Percentiles rank a stretch among this genome's conserved stretches.
These are phyloP conservation scores for Atkinsonella texensis DNA, from an alignment of 2,329 filamentous ascomycete species.

Conservation along the genomic window DNA sequence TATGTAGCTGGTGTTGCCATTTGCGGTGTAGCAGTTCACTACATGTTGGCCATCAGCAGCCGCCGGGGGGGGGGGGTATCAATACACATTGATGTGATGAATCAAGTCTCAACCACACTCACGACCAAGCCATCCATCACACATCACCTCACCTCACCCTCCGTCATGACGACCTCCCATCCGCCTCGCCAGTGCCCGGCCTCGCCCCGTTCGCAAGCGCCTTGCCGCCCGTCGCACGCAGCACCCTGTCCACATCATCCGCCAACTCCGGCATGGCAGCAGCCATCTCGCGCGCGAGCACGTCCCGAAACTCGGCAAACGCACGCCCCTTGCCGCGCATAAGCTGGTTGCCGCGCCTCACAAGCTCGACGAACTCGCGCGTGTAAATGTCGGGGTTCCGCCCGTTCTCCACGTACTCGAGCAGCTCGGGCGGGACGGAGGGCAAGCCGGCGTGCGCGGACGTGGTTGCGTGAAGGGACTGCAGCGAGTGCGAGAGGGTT, in stretches of 20 bases:
- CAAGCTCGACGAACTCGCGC: conserved; percentile 59
- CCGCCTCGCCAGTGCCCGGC: background rate
- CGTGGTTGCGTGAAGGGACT: conserved; percentile 28
- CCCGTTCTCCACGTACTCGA: conserved; percentile 58
- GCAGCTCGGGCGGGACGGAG: conserved; percentile 47
- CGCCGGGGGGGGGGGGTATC: conserved; percentile 1
- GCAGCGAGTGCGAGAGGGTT: conserved; percentile 27
- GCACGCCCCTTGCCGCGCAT: conserved; percentile 52
- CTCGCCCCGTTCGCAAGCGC: background rate
- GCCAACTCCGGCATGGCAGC: conserved; percentile 47
- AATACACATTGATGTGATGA: background rate
- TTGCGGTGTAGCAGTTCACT: too few relatives aligned
- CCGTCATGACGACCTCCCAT: background rate
- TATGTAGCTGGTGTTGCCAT: too few relatives aligned
- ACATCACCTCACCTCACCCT: background rate
- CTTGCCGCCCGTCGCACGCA: conserved; percentile 32
- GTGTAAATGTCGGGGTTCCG: conserved; percentile 67
- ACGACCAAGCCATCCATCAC: background rate
- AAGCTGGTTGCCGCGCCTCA: conserved; percentile 53
- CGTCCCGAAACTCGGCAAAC: conserved; percentile 48
- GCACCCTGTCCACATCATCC: conserved; percentile 38
- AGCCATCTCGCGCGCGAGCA: conserved; percentile 46
- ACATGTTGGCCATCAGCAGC: background rate
- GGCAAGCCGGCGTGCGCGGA: conserved; percentile 30
- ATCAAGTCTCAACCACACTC: too few relatives aligned